These are phyloP conservation scores for Pulveroboletus sp. DNA, from an alignment of 768 basidiomycete species.

Conservation along the genomic window DNA sequence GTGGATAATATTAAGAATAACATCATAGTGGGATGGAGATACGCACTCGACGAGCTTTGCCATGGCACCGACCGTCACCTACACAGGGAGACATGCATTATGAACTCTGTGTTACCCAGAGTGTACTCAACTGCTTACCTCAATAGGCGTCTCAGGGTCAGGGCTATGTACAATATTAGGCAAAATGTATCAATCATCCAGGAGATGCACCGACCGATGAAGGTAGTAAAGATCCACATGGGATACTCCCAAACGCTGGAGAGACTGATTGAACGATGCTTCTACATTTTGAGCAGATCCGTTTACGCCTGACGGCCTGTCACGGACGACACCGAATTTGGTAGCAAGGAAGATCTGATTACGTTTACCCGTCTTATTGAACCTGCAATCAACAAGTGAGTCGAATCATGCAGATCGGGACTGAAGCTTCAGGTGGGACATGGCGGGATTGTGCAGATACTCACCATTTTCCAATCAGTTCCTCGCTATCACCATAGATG, in stretches of 20 bases:
- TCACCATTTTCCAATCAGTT: conserved; percentile 44
- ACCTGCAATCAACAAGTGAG: conserved; percentile 27
- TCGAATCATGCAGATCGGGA: no score
- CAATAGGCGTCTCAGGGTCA: conserved; percentile 44
- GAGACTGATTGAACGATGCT: conserved; percentile 35
- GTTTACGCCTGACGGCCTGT: conserved; percentile 23
- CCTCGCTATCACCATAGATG: conserved; percentile 41
- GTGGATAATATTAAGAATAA: conserved; percentile 8
- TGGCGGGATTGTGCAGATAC: not conserved
- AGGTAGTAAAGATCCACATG: conserved; percentile 46
- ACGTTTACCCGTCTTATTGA: conserved; percentile 44
- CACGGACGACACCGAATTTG: conserved; percentile 45
- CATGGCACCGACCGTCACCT: conserved; percentile 46
- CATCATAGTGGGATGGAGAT: not conserved
- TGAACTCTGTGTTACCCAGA: not conserved
- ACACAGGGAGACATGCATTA: not conserved
- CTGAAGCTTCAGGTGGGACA: not conserved
- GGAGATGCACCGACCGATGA: conserved; percentile 32
- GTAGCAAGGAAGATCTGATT: conserved; percentile 57
- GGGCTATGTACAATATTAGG: conserved; percentile 25
- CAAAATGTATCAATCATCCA: no score
- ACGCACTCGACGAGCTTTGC: conserved; percentile 49
- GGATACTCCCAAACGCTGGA: conserved; percentile 40
- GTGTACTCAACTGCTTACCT: conserved; percentile 26
- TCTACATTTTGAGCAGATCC: conserved; percentile 42